These are phyloP conservation scores for Candida fluviatilis DNA, from an alignment of 805 yeast species.

Conservation along the genomic window DNA sequence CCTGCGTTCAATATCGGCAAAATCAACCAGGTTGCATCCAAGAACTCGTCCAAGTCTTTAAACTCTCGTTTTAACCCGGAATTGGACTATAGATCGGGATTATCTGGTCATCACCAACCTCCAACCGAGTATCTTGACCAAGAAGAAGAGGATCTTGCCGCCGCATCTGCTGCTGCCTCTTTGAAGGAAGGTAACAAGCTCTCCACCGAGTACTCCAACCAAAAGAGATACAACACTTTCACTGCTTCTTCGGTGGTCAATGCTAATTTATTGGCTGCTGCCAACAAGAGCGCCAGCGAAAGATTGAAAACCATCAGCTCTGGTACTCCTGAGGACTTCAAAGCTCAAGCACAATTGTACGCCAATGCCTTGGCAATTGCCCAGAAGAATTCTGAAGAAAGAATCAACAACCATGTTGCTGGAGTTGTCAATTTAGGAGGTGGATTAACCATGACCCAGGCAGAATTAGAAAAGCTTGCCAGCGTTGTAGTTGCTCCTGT, in stretches of 20 bases:
- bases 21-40: slow-evolving; percentile 31
- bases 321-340: slow-evolving; percentile 30
- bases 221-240: slow-evolving; percentile 27
- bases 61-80: slow-evolving; percentile 40
- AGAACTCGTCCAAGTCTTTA: slow-evolving; percentile 36
- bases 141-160: slow-evolving; percentile 39
- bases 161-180: slow-evolving; percentile 60
- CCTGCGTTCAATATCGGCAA: slow-evolving; percentile 29
- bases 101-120: slow-evolving; percentile 12
- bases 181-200: slow-evolving; percentile 32
- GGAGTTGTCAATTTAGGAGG: slow-evolving; percentile 75
- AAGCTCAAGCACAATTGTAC: slow-evolving; percentile 52
- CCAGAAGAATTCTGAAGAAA: slow-evolving; percentile 57
- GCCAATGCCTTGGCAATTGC: slow-evolving; percentile 76
- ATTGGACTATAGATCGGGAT: slow-evolving; percentile 38
- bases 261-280: slow-evolving; percentile 45
- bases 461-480: slow-evolving; percentile 79
- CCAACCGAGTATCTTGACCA: slow-evolving; percentile 33
- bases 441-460: slow-evolving; percentile 71
- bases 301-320: slow-evolving; percentile 29
- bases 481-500: slow-evolving; percentile 78
- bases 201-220: slow-evolving; percentile 21
- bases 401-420: slow-evolving; percentile 49
- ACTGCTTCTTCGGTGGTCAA: slow-evolving; percentile 44
- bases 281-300: slow-evolving; percentile 44